Percentiles rank a stretch among this genome's conserved stretches.
These are phyloP conservation scores for Hymenoscyphus salicellus DNA, from an alignment of 2,329 filamentous ascomycete species.

Conservation along the genomic window DNA sequence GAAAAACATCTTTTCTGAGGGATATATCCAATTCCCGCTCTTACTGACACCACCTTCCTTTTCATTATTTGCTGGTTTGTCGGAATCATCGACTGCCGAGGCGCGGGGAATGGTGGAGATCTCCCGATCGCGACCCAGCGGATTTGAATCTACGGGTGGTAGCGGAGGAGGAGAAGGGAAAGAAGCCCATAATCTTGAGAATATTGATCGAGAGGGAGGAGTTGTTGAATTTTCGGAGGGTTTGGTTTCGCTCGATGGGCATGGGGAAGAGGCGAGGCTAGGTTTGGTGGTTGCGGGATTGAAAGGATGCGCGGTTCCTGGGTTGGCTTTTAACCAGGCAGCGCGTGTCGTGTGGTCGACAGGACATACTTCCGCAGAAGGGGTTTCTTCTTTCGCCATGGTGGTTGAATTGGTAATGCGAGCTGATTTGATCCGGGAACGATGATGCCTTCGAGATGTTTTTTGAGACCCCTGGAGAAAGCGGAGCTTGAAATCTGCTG, in stretches of 20 bases:
- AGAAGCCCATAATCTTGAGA: slow-evolving; percentile 24
- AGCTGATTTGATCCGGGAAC: slow-evolving; percentile 2
- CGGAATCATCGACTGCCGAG: slow-evolving; percentile 39
- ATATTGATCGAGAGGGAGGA: slow-evolving; percentile 27
- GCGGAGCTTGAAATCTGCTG: slow-evolving; percentile 4
- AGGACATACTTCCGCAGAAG: slow-evolving; percentile 60
- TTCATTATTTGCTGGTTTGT: slow-evolving; percentile 68
- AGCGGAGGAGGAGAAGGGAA: slow-evolving; percentile 11
- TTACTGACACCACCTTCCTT: slow-evolving; percentile 66
- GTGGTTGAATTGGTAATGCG: slow-evolving; percentile 7
- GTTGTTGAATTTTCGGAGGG: slow-evolving; percentile 40
- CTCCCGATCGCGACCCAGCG: slow-evolving; percentile 65
- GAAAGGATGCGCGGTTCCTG: slow-evolving; percentile 29
- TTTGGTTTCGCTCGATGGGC: slow-evolving; percentile 31
- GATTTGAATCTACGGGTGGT: slow-evolving; percentile 10
- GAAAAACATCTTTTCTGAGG: slow-evolving; percentile 96
- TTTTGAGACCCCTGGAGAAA: slow-evolving; percentile 11
- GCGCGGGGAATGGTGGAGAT: slow-evolving; percentile 77
- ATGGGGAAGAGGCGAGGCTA: slow-evolving; percentile 19
- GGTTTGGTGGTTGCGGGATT: slow-evolving; percentile 32
- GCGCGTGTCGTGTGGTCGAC: slow-evolving; percentile 88
- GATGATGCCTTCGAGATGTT: slow-evolving; percentile 19
- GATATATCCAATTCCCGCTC: slow-evolving; percentile 94
- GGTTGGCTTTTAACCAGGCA: slow-evolving; percentile 65
- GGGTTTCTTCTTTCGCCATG: slow-evolving; percentile 31